Conservation (phyloP, 169 alveolate genomes). For the Perkinsus olseni region DNA sequence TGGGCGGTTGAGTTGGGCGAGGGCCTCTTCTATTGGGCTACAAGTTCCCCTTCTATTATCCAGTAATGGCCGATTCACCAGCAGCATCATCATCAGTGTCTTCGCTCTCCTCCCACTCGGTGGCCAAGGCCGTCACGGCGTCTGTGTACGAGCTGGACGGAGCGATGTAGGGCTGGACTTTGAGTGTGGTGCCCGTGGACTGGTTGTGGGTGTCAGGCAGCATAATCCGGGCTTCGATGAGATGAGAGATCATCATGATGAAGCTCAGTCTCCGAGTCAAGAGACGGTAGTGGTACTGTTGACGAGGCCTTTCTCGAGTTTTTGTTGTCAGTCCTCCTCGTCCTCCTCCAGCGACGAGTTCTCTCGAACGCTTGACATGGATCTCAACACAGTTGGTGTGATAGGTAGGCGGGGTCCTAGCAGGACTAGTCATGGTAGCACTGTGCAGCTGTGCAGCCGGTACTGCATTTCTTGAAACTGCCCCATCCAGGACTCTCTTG, state of each 20-base stretch:
- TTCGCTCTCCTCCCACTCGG: neutral
- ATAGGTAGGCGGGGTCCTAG: neutral
- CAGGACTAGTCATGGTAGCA: too few species aligned
- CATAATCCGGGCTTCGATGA: neutral
- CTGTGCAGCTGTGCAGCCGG: too few species aligned
- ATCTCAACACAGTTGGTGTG: neutral
- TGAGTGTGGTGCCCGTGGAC: neutral
- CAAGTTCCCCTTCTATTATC: too few species aligned
- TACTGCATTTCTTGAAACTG: too few species aligned
- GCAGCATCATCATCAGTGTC: neutral
- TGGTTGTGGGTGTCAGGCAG: neutral
- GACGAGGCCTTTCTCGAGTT: too few species aligned
- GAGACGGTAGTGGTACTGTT: neutral
- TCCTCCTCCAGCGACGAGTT: neutral
- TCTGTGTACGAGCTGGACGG: neutral
- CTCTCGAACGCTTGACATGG: neutral
- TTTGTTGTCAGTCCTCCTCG: neutral
- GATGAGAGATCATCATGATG: neutral
- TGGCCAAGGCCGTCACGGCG: neutral
- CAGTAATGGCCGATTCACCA: neutral
- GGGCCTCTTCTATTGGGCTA: neutral
- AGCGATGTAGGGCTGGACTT: neutral
- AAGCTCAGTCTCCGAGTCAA: neutral
- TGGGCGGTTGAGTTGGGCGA: neutral
- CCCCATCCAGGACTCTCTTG: too few species aligned